Percentiles rank a stretch among this genome's conserved stretches.
Conservation (phyloP, 768 basidiomycete genomes). For the Calocybe indica region DNA sequence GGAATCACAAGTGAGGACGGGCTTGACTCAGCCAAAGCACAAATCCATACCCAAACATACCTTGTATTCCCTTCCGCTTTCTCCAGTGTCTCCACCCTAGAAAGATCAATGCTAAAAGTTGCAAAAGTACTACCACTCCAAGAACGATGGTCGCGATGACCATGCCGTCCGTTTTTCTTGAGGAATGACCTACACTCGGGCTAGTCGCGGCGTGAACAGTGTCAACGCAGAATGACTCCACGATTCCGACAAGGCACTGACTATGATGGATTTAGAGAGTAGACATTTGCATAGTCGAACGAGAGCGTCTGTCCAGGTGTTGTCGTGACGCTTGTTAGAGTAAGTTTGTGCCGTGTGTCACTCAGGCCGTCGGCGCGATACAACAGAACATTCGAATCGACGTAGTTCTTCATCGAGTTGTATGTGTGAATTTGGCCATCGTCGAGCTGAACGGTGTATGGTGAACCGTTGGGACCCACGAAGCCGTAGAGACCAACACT, state of each 20-base stretch:
- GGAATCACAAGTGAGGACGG: too few relatives aligned
- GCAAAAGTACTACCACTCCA: too few relatives aligned
- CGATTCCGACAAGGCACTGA: background rate
- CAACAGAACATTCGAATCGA: conserved; percentile 20
- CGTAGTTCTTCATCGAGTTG: conserved; percentile 13
- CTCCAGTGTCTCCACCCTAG: too few relatives aligned
- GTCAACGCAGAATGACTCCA: too few relatives aligned
- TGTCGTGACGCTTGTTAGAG: conserved; percentile 21
- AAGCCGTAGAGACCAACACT: conserved; percentile 33
- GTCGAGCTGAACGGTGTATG: conserved; percentile 26
- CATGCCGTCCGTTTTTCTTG: too few relatives aligned
- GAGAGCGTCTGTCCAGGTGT: conserved; percentile 12
- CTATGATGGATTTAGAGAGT: background rate
- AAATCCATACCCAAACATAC: too few relatives aligned
- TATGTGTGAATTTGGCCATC: conserved; percentile 10
- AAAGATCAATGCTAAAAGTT: too few relatives aligned
- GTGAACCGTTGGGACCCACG: conserved; percentile 23
- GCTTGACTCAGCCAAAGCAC: too few relatives aligned
- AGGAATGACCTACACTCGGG: too few relatives aligned
- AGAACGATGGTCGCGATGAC: too few relatives aligned
- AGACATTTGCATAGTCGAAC: conserved; percentile 23
- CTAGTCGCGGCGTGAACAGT: too few relatives aligned
- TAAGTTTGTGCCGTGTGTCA: conserved; percentile 24
- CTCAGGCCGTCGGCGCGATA: conserved; percentile 22
- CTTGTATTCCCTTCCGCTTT: too few relatives aligned